Evolutionary conservation across 768 basidiomycete genomes (phyloP), one percentile per base, ranked within the genome.

Genomic region (Mycena haematopus): DNA sequence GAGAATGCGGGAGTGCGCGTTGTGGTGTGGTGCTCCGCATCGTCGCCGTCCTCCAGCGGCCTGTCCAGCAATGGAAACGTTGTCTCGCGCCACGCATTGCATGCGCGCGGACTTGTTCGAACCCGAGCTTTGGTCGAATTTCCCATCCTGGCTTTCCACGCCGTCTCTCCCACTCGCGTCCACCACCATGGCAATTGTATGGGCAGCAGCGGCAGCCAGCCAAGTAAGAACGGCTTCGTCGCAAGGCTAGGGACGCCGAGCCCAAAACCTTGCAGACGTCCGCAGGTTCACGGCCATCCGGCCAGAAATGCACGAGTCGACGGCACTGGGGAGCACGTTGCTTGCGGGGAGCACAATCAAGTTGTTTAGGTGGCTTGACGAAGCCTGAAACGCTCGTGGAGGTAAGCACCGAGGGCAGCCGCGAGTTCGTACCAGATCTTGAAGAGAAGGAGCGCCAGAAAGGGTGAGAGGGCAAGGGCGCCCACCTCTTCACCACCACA

Each of bases 231-330:
- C 71, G 65, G 40, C 62, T 69, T 19, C 50, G 68, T 3, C 62
- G 65, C 8, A 53, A 50, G 46, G 52, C 31, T 11, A 14, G 52
- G 22, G 52, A n/a, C 70, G 17, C 69, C 67, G 25, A 44, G 50
- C n/a, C 33, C 81, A 84, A 69, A 79, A 96, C 50, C 82, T 96
- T 62, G 93, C 93, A 3, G 91, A 97, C 73, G 80, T 96, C 45
- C 93, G 95, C 31, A 96, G 96, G 15, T 96, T 97, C 77, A 87
- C 86, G 29, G 93, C 99, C 65, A 80, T 96, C 62, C 83, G 97
- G 57, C 97, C 96, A 11, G 89, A 93, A 72, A 99, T 99, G 97
- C 81, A 96, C 73, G 97, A 99, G 93, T 96, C 93, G 2, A 99
- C 97, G 17, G 97, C 97, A 2, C 82, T 99, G 52, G 97, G 97